These are phyloP conservation scores for Diaporthe ampelina DNA, from an alignment of 2,329 filamentous ascomycete genomes.

Conservation along the genomic window DNA sequence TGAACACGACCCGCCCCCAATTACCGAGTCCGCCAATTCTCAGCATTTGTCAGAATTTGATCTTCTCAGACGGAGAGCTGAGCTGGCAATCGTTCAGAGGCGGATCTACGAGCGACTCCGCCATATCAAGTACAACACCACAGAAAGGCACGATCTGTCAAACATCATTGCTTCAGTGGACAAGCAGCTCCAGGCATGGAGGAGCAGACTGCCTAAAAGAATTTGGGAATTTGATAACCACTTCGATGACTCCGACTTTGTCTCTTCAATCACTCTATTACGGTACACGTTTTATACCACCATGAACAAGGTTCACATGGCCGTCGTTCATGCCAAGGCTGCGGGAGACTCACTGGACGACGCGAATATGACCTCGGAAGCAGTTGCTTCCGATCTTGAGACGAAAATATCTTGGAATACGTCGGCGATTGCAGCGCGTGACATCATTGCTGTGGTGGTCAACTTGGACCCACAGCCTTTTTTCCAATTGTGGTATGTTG, in stretches of 20 bases:
- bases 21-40: background rate
- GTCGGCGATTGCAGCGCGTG: background rate
- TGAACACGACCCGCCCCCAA: background rate
- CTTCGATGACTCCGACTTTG: background rate
- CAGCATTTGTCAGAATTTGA: too few species aligned
- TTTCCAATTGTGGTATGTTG: constrained; percentile 1
- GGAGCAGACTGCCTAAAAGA: background rate
- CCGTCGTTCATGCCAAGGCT: background rate
- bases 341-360: background rate
- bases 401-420: background rate
- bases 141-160: too few species aligned
- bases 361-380: background rate
- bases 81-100: background rate
- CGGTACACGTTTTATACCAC: background rate
- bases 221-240: background rate
- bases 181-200: background rate
- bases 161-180: background rate
- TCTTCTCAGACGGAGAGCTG: background rate
- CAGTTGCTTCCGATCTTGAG: background rate
- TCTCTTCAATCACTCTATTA: background rate
- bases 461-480: background rate
- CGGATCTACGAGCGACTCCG: background rate
- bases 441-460: background rate
- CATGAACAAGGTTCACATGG: background rate
- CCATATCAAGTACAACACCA: too few species aligned